Base-by-base conservation (phyloP, 257 asterid genomes). In the Thymus mandschuricus region DNA sequence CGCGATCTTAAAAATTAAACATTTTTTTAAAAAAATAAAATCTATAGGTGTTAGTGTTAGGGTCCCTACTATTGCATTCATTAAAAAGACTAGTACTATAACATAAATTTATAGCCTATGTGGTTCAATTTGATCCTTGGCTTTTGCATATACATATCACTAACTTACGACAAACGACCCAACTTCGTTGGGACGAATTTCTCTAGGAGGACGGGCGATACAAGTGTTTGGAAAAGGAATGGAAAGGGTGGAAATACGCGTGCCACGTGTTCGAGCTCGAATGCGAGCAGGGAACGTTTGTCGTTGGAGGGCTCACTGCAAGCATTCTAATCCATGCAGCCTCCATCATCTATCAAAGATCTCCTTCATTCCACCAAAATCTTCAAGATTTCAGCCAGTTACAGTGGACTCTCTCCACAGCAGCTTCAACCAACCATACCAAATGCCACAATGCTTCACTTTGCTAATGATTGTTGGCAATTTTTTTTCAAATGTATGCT, bases 311-410 rank as follows among this genome's bases (percentile, higher is more conserved):
- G 38, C 56, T 86, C 35, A 84, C 87, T 3, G 85, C 92, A 63
- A 81, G 86, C 83, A 84, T 84, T 75, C 79, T 84, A 27, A 82
- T 82, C 46, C 83, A 72, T 49, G 83, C 81, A 10, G 87, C 92
- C 33, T 80, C 87, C 30, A 35, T 82, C 58, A 79, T 86, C 69
- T 84, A 80, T 69, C 80, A 79, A 21, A 55, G 79, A 40, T 28
- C 86, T 29, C 89, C 89, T n/a, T 59, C 89, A 7, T 82, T 84
- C 81, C 48, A 64, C 69, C 83, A 76, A 69, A 66, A 59, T 56
- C 92, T 86, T 46, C 87, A 79, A 30, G 89, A 86, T 21, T 86
- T 84, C 78, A 80, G 86, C 64, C 87, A 84, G 55, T 64, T 86
- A 50, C 89, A 80, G 73, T 67, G 72, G 71, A 45, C 75, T 59